phyloP scores from a whole-genome alignment of 2,329 filamentous ascomycete genomes.

The Ceratocystis variospora region DNA sequence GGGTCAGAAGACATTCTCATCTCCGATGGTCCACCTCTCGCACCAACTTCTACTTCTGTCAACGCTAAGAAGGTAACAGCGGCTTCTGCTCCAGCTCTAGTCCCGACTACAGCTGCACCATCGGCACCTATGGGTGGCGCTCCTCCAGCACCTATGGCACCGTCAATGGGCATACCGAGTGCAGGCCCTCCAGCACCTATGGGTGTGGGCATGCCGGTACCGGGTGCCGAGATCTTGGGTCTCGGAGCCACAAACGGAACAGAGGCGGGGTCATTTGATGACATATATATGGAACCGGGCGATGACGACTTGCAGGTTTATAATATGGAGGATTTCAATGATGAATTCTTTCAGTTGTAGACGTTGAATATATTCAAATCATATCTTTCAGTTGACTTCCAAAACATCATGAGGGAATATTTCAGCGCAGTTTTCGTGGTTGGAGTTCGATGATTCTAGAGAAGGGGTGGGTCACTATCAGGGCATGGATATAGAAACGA shows the following conservation, averaged over 20 bases:
- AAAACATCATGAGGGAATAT: not conserved
- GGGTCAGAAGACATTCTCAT: slow-evolving; percentile 14
- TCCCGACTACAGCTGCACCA: slow-evolving; percentile 21
- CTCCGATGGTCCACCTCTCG: slow-evolving; percentile 18
- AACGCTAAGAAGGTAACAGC: slow-evolving; percentile 9
- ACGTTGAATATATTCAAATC: no score
- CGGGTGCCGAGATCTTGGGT: slow-evolving; percentile 2
- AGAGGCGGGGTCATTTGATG: slow-evolving; percentile 10
- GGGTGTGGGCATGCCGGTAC: slow-evolving; percentile 5
- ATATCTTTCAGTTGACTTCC: not conserved
- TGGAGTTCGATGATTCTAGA: no score
- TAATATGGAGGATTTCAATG: slow-evolving; percentile 17
- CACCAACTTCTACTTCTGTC: slow-evolving; percentile 12
- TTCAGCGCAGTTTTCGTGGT: no score
- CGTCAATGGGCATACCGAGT: not conserved
- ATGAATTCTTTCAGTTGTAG: slow-evolving; percentile 12
- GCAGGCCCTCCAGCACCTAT: slow-evolving; percentile 10
- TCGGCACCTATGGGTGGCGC: slow-evolving; percentile 19
- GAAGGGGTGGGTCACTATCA: no score
- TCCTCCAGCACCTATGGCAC: slow-evolving; percentile 16
- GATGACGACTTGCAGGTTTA: slow-evolving; percentile 12
- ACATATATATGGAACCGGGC: slow-evolving; percentile 15
- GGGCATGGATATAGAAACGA: no score
- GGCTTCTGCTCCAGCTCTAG: slow-evolving; percentile 20
- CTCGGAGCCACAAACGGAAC: slow-evolving; percentile 1